Base-by-base conservation (phyloP, 345 rosid genomes). In the Rubroshorea leprosula region DNA sequence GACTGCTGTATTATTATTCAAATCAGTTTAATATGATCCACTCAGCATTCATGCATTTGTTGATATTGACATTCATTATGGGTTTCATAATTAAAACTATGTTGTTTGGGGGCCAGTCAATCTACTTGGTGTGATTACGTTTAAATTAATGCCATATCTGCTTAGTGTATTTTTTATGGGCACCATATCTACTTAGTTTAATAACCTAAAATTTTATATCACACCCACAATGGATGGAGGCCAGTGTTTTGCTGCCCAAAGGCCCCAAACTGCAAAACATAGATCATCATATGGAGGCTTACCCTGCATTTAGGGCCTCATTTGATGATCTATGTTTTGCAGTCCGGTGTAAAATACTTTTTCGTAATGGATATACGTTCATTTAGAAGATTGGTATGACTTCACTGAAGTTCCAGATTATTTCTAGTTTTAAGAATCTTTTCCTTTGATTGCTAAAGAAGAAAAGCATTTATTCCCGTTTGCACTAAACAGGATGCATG, bases 381-480 rank as follows among this genome's bases (percentile, higher is more conserved):
- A 16, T 44, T 14, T 14, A 44, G 18, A 58, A 57, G 52, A 68
- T 70, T 70, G 61, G 81, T 64, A 70, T 68, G 44, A 38, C 47
- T 61, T 35, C 51, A 69, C 51, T 63, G 76, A 60, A 76, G 68
- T 70, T 66, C 24, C 57, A 63, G 57, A 61, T 51, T 35, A 41
- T 20, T 18, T 51, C 55, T 46, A 22, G 66, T 26, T 19, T 54
- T 13, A 50, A 47, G 82, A 75, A 77, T 81, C 75, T 74, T 68
- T 35, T 35, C 61, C 67, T 79, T 84, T 81, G 63, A 80, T 83
- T 82, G 87, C 62, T 76, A 82, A 78, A 78, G 94, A 85, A 77
- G 91, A 68, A n/a, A 90, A 90, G 91, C 76, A 85, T 83, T 54
- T 73, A 81, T 84, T 81, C 89, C 83, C 65, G 63, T 77, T 52